These are phyloP conservation scores for Thielaviopsis musarum DNA, from an alignment of 2,329 filamentous ascomycete genomes.

Conservation along the genomic window DNA sequence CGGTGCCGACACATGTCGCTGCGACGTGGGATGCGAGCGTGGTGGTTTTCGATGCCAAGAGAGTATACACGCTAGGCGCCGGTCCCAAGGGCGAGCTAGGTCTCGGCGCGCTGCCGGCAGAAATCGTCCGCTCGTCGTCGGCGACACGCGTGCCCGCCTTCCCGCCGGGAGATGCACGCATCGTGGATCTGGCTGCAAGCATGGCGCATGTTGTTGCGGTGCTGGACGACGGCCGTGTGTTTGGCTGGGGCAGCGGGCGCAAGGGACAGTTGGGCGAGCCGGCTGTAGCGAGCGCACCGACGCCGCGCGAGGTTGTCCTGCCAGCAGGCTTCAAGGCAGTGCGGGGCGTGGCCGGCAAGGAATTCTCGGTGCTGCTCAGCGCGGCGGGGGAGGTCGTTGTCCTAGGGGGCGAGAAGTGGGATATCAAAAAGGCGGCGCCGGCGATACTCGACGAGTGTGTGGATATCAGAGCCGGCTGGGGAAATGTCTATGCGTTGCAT, in stretches of 20 bases:
- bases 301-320: conserved; percentile 43
- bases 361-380: conserved; percentile 49
- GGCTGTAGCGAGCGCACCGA: conserved; percentile 30
- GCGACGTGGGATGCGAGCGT: conserved; percentile 69
- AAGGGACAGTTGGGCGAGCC: conserved; percentile 66
- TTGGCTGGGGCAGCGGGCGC: conserved; percentile 75
- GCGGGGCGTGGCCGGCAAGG: conserved; percentile 60
- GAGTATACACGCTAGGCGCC: conserved; percentile 46
- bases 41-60: conserved; percentile 32
- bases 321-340: conserved; percentile 38
- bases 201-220: conserved; percentile 66
- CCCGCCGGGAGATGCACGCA: conserved; percentile 38
- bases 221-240: conserved; percentile 57
- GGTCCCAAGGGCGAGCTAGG: conserved; percentile 60
- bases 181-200: conserved; percentile 52
- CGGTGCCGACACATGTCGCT: conserved; percentile 28
- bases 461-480: conserved; percentile 65
- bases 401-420: conserved; percentile 62
- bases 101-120: conserved; percentile 28
- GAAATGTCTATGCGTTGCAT: conserved; percentile 56
- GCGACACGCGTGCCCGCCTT: conserved; percentile 41
- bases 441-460: conserved; percentile 38
- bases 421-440: conserved; percentile 42
- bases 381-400: conserved; percentile 42
- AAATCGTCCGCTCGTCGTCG: conserved; percentile 29